These are phyloP conservation scores for Microdochium paspali DNA, from an alignment of 2,329 filamentous ascomycete genomes.

Conservation along the genomic window DNA sequence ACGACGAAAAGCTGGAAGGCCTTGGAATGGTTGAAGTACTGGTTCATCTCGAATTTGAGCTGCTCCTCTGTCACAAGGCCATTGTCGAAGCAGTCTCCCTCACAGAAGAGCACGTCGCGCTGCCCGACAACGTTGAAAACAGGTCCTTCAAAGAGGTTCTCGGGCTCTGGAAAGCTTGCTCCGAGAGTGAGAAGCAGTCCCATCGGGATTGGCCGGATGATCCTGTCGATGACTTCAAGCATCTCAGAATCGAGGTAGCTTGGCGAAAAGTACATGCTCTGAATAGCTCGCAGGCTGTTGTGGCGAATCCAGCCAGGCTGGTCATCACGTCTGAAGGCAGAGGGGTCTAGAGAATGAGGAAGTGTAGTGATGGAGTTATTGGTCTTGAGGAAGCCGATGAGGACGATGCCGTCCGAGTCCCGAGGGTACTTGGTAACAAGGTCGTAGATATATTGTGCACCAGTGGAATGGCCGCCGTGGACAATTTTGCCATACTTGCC, in stretches of 20 bases:
- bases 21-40: neutral
- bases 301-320: neutral
- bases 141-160: neutral
- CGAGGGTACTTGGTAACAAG: neutral
- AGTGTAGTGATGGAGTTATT: neutral
- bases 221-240: neutral
- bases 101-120: neutral
- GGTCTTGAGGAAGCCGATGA: neutral
- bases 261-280: neutral
- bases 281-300: neutral
- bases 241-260: neutral
- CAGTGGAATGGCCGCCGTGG: neutral
- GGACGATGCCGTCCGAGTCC: neutral
- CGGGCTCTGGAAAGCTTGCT: neutral
- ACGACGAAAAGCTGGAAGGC: neutral
- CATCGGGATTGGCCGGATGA: neutral
- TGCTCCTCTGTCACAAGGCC: neutral
- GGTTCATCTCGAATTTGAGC: neutral
- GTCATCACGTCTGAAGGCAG: neutral
- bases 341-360: neutral
- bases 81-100: neutral
- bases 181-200: neutral
- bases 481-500: neutral
- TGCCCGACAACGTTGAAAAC: neutral
- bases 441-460: neutral